These are phyloP conservation scores for Phycomyces blakesleeanus DNA, from an alignment of 192 early-diverging fungal genomes.

Conservation along the genomic window DNA sequence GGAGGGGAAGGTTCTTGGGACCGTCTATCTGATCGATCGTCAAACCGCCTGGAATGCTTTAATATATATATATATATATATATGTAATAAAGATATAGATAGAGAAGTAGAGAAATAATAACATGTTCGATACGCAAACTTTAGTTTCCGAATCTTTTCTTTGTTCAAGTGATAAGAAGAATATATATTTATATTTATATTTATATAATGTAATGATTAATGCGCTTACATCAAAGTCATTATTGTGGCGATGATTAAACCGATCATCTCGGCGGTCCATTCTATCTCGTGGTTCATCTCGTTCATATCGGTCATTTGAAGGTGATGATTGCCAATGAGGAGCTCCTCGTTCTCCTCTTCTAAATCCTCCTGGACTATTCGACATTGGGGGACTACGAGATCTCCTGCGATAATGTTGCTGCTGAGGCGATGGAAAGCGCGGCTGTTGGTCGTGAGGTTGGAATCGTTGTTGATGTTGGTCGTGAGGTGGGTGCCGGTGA, in stretches of 20 bases:
- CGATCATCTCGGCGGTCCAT: constrained; percentile 7
- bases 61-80: no score
- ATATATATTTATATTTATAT: no score
- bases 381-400: not conserved
- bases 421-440: not conserved
- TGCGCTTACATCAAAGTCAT: constrained; percentile 7
- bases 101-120: no score
- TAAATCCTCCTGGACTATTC: not conserved
- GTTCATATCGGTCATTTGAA: constrained; percentile 11
- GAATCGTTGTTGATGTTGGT: not conserved
- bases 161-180: no score
- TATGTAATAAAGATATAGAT: no score
- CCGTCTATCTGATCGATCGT: not conserved
- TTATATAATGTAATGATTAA: no score
- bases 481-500: not conserved
- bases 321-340: not conserved
- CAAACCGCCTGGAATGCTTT: no score
- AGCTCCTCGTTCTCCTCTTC: not conserved
- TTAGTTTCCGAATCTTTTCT: no score
- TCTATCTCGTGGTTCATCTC: constrained; percentile 10
- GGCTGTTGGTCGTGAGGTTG: not conserved
- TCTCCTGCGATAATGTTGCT: not conserved
- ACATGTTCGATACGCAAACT: no score
- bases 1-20: constrained; percentile 21
- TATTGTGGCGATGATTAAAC: constrained; percentile 5